Evolutionary conservation across 1,139 yeast genomes (phyloP), one percentile per base, ranked within the genome.

Genomic region (Hyphopichia pseudoburtonii): DNA sequence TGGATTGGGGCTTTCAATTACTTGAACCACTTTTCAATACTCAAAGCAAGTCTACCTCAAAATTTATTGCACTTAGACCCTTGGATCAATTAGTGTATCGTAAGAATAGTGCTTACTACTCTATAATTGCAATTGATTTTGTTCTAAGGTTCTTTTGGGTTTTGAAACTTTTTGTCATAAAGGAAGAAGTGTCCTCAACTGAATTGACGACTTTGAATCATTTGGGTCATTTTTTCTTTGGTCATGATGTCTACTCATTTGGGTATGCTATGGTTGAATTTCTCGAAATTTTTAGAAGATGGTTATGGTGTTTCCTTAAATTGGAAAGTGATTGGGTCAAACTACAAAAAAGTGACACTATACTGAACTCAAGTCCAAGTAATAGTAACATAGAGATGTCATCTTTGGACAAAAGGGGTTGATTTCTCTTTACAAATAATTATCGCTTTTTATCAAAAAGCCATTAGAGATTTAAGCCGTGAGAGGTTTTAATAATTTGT

Each of bases 261-360:
- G 94, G 92, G 1, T 70, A 76, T 47, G 80, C 83, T 42, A 54
- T 73, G 6, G 60, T 87, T 36, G 95, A 90, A 51, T 51, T 78
- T 8, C 61, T 89, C 37, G 98, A 92, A 57, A 70, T 92, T 9
- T 49, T 81, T 9, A 73, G 98, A 60, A 73, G 98, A 50, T 87
- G 92, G 80, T 62, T 88, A 41, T 92, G 98, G 98, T 78, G 90
- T 36, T 78, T 87, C 48, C 67, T 90, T 53, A 83, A 94, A 56
- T 65, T 89, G 23, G 97, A 90, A 51, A 76, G 86, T 28, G 97
- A 90, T 57, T 82, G 72, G 61, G 55, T 71, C 41, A 76, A 75
- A 52, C 45, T 64, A 23, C 54, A 49, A 31, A 35, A 35, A 16
- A 5, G 5, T n/a, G 36, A 28, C 5, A 22, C 32, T 4, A 17